Evolutionary conservation across 345 rosid species (phyloP).

Genomic region (Eucalyptus marginata): DNA sequence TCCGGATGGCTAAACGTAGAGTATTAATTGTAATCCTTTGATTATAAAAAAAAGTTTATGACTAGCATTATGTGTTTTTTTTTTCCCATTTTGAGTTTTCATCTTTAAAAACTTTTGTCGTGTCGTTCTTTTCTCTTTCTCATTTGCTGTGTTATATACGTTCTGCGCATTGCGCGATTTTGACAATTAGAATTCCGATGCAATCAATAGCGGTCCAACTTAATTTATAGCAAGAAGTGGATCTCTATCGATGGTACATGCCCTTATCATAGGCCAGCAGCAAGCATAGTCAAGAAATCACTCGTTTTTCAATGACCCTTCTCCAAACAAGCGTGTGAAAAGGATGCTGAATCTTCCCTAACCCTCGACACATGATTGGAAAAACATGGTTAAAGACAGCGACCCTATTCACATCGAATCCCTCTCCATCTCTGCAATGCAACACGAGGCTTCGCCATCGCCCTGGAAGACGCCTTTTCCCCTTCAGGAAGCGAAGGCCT

Average conservation of each 20-base stretch:
- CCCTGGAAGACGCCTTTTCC: not conserved
- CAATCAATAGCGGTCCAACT: fast-evolving
- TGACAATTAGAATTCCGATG: no score
- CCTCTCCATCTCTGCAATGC: not conserved
- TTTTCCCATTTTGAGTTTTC: fast-evolving
- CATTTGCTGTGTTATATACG: fast-evolving
- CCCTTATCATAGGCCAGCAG: not conserved
- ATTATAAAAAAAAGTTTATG: fast-evolving
- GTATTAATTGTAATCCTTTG: no score
- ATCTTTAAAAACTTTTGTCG: fast-evolving
- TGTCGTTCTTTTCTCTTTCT: no score
- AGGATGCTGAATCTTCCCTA: not conserved
- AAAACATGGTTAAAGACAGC: not conserved
- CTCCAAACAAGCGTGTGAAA: not conserved
- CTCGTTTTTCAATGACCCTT: not conserved
- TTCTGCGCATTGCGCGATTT: fast-evolving
- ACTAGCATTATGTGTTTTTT: fast-evolving
- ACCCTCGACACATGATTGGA: not conserved
- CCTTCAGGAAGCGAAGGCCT: not conserved
- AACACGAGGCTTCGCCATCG: not conserved
- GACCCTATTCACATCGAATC: not conserved
- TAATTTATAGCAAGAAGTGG: not conserved
- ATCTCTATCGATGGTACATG: not conserved
- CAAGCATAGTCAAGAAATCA: not conserved
- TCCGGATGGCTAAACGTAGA: no score